Conservation (phyloP, 1,139 yeast genomes). For the Scheffersomyces parashehatae region DNA sequence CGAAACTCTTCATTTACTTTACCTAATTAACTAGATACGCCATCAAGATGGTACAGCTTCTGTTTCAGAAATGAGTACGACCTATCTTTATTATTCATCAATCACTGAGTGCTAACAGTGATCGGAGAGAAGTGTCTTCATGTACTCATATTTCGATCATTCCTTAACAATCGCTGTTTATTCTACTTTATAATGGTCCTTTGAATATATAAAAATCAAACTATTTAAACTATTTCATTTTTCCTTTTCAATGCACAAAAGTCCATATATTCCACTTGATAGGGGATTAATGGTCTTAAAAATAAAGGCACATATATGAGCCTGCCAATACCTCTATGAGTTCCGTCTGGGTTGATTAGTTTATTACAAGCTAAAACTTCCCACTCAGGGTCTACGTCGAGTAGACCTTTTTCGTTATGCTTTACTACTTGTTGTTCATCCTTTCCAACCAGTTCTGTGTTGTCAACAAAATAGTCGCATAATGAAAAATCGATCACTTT, state of each 20-base stretch:
- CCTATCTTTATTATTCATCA: too few relatives aligned
- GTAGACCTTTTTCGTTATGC: conserved; percentile 8
- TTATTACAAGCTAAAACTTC: conserved; percentile 39
- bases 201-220: too few relatives aligned
- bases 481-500: conserved; percentile 43
- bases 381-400: conserved; percentile 35
- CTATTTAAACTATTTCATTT: not conserved
- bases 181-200: too few relatives aligned
- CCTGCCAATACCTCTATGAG: conserved; percentile 44
- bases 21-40: too few relatives aligned
- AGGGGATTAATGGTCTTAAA: conserved; percentile 21
- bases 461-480: conserved; percentile 66
- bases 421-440: conserved; percentile 31
- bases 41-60: too few relatives aligned
- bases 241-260: conserved; percentile 40
- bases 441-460: conserved; percentile 33
- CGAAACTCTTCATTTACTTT: too few relatives aligned
- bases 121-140: too few relatives aligned
- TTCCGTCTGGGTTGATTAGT: conserved; percentile 50
- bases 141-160: too few relatives aligned
- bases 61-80: too few relatives aligned
- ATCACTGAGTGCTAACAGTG: too few relatives aligned
- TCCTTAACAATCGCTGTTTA: too few relatives aligned
- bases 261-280: conserved; percentile 41
- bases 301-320: conserved; percentile 45